phyloP scores from a whole-genome alignment of 2,329 filamentous ascomycete genomes.

The Cladosporium halotolerans region DNA sequence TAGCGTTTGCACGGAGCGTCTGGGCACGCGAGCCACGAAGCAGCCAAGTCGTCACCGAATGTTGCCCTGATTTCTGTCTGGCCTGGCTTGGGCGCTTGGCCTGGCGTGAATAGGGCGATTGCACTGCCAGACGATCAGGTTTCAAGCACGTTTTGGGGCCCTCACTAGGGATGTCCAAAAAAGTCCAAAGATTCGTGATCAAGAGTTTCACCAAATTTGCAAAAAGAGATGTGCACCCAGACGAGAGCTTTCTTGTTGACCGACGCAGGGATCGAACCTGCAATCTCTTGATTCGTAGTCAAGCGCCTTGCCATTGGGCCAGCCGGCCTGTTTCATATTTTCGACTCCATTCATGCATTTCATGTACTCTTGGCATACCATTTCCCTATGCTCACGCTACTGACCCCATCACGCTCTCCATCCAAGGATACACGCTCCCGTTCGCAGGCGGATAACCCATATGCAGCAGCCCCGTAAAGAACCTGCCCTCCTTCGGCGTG shows the following conservation, averaged over 20 bases:
- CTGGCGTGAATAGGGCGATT: no score
- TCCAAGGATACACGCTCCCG: slow-evolving; percentile 53
- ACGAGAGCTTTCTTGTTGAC: neutral
- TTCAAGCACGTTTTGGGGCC: no score
- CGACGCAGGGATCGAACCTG: slow-evolving; percentile 14
- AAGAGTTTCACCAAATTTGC: neutral
- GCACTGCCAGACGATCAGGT: no score
- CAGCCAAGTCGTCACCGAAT: no score
- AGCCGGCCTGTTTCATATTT: slow-evolving; percentile 18
- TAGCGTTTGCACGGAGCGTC: no score
- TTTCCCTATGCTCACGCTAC: neutral
- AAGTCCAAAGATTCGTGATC: no score
- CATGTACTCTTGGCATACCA: neutral
- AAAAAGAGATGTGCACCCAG: neutral
- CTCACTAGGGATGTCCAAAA: no score
- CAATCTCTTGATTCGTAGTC: slow-evolving; percentile 39
- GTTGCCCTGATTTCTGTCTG: no score
- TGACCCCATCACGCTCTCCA: slow-evolving; percentile 48
- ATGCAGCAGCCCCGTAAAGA: slow-evolving; percentile 56
- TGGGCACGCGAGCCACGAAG: no score
- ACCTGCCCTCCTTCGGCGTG: slow-evolving; percentile 58
- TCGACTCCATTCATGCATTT: neutral
- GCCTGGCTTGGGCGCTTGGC: no score
- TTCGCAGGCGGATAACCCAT: slow-evolving; percentile 64
- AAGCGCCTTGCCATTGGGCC: slow-evolving; percentile 55